Conservation (phyloP, 345 rosid genomes). For the Combretum micranthum region DNA sequence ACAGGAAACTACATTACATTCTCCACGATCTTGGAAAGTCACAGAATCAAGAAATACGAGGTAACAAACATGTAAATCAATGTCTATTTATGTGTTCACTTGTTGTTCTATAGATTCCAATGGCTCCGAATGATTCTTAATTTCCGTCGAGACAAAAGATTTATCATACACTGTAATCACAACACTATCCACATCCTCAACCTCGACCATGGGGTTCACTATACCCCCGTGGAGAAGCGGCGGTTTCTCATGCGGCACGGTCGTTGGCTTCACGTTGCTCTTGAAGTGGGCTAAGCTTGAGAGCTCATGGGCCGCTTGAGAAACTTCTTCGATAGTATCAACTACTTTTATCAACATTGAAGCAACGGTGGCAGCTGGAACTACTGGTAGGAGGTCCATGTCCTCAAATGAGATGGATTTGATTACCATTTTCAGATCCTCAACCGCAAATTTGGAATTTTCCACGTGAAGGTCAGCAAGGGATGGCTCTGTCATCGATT, state of each 20-base stretch:
- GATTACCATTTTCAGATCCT: constrained; percentile 33
- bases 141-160: too few species aligned
- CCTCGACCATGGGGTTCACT: constrained; percentile 44
- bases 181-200: constrained; percentile 21
- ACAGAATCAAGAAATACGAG: too few species aligned
- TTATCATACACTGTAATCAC: constrained; percentile 27
- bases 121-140: too few species aligned
- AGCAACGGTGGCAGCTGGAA: constrained; percentile 53
- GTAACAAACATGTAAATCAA: too few species aligned
- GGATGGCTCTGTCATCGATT: constrained; percentile 38
- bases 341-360: constrained; percentile 48
- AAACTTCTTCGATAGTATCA: constrained; percentile 38
- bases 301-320: constrained; percentile 43
- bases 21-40: too few species aligned
- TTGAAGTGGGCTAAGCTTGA: constrained; percentile 49
- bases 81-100: too few species aligned
- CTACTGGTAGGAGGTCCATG: constrained; percentile 31
- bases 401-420: constrained; percentile 21
- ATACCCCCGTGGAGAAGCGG: constrained; percentile 50
- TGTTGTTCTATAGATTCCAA: too few species aligned
- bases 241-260: constrained; percentile 31
- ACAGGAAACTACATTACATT: too few species aligned
- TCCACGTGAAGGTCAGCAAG: constrained; percentile 32
- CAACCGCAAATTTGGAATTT: constrained; percentile 41
- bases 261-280: constrained; percentile 20